These are phyloP conservation scores for Gossypium herbaceum DNA, from an alignment of 345 rosid species.

Conservation along the genomic window DNA sequence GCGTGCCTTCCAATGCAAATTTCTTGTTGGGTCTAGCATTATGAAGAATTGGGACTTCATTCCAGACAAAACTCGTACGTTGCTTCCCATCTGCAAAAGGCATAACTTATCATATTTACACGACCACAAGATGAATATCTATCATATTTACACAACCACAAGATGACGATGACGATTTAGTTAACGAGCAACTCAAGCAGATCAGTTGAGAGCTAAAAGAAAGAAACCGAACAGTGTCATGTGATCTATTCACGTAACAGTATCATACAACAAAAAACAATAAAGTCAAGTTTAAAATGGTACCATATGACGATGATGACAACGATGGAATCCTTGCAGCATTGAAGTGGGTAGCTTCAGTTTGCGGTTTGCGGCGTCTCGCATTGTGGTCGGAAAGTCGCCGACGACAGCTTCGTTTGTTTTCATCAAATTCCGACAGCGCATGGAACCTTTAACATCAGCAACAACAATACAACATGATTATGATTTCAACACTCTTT, in stretches of 20 bases:
- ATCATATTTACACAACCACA: too few relatives aligned
- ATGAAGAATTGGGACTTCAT: slow-evolving; percentile 41
- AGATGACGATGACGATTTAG: too few relatives aligned
- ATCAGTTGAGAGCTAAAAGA: background rate
- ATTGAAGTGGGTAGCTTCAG: slow-evolving; percentile 46
- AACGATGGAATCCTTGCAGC: slow-evolving; percentile 44
- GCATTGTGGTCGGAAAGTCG: slow-evolving; percentile 96
- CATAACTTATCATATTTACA: slow-evolving; percentile 11
- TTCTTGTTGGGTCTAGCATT: slow-evolving; percentile 32
- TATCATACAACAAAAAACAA: background rate
- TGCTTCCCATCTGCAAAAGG: slow-evolving; percentile 65
- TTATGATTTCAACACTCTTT: slow-evolving; percentile 7
- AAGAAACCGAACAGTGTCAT: background rate
- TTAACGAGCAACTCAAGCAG: background rate
- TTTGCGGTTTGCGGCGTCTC: slow-evolving; percentile 92
- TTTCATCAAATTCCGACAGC: slow-evolving; percentile 82
- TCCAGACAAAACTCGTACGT: slow-evolving; percentile 50
- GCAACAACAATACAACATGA: background rate
- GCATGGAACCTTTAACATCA: slow-evolving; percentile 68
- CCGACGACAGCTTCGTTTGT: slow-evolving; percentile 88
- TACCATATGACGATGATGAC: slow-evolving; percentile 48
- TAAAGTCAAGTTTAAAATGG: slow-evolving; percentile 14
- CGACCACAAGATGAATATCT: too few relatives aligned
- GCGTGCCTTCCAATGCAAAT: slow-evolving; percentile 43
- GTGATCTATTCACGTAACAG: background rate